Conservation (phyloP, 768 basidiomycete species). For the Tulasnella calospora region DNA sequence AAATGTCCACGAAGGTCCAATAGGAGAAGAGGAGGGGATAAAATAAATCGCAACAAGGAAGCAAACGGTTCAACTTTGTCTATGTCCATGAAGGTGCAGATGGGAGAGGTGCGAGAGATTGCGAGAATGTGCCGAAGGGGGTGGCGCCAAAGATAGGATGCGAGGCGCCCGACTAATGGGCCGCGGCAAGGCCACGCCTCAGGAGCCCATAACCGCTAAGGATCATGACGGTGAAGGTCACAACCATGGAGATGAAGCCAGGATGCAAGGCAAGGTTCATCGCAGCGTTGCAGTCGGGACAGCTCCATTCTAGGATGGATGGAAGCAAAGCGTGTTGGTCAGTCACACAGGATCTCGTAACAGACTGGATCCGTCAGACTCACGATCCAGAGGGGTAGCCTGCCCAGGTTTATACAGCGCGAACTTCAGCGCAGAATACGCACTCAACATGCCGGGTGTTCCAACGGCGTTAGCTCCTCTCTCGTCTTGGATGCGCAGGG, state of each 20-base stretch:
- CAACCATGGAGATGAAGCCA: conserved; percentile 23
- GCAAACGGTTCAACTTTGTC: background rate
- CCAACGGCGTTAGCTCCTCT: conserved; percentile 60
- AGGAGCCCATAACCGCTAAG: conserved; percentile 25
- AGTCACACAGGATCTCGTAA: conserved; percentile 8
- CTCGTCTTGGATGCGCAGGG: conserved; percentile 75
- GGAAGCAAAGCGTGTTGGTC: background rate
- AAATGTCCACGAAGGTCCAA: background rate
- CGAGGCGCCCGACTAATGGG: background rate
- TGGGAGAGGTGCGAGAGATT: background rate
- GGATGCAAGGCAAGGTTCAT: conserved; percentile 15
- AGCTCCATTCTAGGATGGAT: conserved; percentile 37
- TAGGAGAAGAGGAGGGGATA: conserved; percentile 2
- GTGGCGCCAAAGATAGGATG: background rate
- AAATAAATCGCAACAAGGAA: conserved; percentile 3
- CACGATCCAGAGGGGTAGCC: conserved; percentile 60
- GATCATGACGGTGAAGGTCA: conserved; percentile 27
- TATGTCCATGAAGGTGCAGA: conserved; percentile 7
- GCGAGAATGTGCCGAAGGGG: background rate
- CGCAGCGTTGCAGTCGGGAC: conserved; percentile 36
- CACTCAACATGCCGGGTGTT: conserved; percentile 58
- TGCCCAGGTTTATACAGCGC: conserved; percentile 74
- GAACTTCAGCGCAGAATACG: conserved; percentile 68
- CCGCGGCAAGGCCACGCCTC: conserved; percentile 3
- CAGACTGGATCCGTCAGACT: conserved; percentile 29